A percentile compares a stretch with the other conserved stretches of the same genome.
phyloP scores from a whole-genome alignment of 169 alveolate species.

The Cryptosporidium ryanae region DNA sequence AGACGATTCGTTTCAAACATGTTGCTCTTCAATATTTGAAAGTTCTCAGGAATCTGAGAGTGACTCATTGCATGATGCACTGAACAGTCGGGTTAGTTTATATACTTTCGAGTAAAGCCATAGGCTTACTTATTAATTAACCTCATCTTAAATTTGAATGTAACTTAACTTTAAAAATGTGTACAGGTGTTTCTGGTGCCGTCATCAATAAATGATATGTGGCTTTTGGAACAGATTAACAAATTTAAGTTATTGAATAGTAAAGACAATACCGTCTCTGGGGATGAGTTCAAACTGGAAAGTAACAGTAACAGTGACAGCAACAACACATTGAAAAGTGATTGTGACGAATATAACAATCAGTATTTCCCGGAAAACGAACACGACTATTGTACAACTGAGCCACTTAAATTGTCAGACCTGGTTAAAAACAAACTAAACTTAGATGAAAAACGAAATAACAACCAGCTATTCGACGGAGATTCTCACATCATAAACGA shows the following conservation, averaged over 20 bases:
- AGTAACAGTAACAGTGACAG: too few relatives aligned
- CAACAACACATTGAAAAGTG: too few relatives aligned
- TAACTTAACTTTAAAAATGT: neutral
- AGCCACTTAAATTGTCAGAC: slow-evolving; percentile 29
- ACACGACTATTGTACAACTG: neutral
- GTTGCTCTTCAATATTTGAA: slow-evolving; percentile 42
- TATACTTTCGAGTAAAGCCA: neutral
- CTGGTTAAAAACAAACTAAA: slow-evolving; percentile 23
- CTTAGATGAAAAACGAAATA: neutral
- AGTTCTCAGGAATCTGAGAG: slow-evolving; percentile 41
- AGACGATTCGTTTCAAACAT: slow-evolving; percentile 59
- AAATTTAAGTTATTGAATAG: slow-evolving; percentile 21
- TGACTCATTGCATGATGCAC: slow-evolving; percentile 42
- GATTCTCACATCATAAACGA: slow-evolving; percentile 27
- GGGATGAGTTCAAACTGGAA: too few relatives aligned
- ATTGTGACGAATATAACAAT: too few relatives aligned
- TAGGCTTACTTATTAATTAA: neutral
- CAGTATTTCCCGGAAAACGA: neutral
- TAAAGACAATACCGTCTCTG: too few relatives aligned
- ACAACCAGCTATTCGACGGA: slow-evolving; percentile 19
- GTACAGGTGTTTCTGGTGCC: slow-evolving; percentile 33
- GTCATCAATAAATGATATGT: slow-evolving; percentile 22
- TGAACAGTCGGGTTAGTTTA: slow-evolving; percentile 42
- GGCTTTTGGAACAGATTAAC: slow-evolving; percentile 25
- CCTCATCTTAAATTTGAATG: neutral